Base-by-base conservation (phyloP, 2,329 filamentous ascomycete genomes). In the Gnomoniopsis smithogilvyi region DNA sequence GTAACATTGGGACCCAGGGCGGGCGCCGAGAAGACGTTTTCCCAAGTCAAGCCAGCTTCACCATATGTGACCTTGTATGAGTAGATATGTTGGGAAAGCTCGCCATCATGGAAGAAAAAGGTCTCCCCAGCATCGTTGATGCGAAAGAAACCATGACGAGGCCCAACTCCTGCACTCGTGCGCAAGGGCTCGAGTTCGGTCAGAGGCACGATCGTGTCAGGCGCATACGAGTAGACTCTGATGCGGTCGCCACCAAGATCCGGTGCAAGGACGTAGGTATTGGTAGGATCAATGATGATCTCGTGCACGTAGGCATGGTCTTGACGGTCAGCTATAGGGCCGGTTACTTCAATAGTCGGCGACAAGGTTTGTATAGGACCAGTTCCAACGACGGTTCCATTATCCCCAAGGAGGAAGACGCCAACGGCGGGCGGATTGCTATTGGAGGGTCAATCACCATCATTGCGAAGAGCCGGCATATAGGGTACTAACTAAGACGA, bases 231-330 rank as follows among this genome's bases (percentile, higher is more conserved):
- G 69, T 83, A 90, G 58, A 75, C 72, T 63, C 82, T 84, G 50
- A 90, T 71, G 7, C 83, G 66, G 65, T 91, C 88, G 60, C 81
- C 78, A 51, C 88, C 85, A 7, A 92, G 77, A 64, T 91, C 88
- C 1, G 87, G 86, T 8, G 85, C 79, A 10, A 90, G 67, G 30
- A 90, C 65, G 69, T 82, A 91, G 14, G 76, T 67, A 11, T 80
- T 81, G 1, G 83, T 88, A 7, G 87, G 88, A 68, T 91, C 88
- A 36, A 88, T 68, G 56, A 88, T 69, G 21, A 82, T 79, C 67
- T 88, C 74, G 71, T 90, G 88, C 24, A 86, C 85, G 68, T 88
- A 85, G 3, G 86, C 75, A 7, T 78, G 74, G 45, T 82, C 76
- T 70, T 89, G 84, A 54, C 82, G 81, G 8, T 72, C 68, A 2